Percentiles rank a stretch among this genome's conserved stretches.
phyloP scores from a whole-genome alignment of 1,139 yeast genomes.

The Lodderomyces oxycetoniae region DNA sequence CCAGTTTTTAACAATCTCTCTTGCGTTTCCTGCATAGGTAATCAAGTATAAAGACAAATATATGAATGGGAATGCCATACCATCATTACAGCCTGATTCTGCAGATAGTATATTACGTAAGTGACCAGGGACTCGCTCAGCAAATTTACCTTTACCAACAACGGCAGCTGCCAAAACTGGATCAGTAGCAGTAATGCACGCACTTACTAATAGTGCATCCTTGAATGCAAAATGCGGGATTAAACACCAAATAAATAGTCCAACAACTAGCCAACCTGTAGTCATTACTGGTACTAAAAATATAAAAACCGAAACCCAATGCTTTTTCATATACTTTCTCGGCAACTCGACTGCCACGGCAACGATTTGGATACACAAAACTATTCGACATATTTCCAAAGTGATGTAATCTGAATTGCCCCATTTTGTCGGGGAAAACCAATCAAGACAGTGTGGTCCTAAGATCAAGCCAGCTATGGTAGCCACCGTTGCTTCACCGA shows the following conservation, averaged over 20 bases:
- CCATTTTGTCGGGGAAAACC: conserved; percentile 90
- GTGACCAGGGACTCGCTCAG: conserved; percentile 96
- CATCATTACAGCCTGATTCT: conserved; percentile 96
- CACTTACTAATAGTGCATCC: conserved; percentile 75
- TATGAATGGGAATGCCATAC: conserved; percentile 96
- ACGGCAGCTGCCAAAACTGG: conserved; percentile 98
- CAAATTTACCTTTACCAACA: conserved; percentile 95
- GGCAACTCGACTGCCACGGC: conserved; percentile 98
- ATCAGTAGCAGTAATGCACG: conserved; percentile 96
- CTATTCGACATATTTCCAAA: conserved; percentile 81
- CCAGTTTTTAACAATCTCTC: conserved; percentile 80
- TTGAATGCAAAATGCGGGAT: conserved; percentile 80
- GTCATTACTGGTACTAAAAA: conserved; percentile 92
- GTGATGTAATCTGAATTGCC: conserved; percentile 87
- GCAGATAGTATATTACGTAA: conserved; percentile 84
- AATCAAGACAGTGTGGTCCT: conserved; percentile 86
- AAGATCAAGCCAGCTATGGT: conserved; percentile 85
- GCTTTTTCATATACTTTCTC: conserved; percentile 84
- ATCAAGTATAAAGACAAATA: conserved; percentile 69
- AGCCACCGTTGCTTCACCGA: conserved; percentile 96
- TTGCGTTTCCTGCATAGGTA: conserved; percentile 58
- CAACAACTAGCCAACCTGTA: conserved; percentile 85
- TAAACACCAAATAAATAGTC: conserved; percentile 77
- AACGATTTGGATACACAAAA: conserved; percentile 87
- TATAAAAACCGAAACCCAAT: conserved; percentile 79